These are phyloP conservation scores for Colletotrichum sp. DNA, from an alignment of 2,329 filamentous ascomycete species.

Conservation along the genomic window DNA sequence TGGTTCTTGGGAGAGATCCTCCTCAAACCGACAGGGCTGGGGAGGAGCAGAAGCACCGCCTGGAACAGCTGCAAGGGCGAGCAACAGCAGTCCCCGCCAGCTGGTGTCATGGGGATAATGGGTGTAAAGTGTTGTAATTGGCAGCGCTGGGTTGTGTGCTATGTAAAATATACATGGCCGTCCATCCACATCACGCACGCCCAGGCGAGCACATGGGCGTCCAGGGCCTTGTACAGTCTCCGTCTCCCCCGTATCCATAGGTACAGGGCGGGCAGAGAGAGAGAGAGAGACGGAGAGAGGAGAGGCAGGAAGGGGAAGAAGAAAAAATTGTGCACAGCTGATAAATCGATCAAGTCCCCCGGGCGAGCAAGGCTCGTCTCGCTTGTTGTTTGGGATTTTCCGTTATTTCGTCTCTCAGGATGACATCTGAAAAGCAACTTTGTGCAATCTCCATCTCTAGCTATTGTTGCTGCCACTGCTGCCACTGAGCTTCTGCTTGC, in stretches of 20 bases:
- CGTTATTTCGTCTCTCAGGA: not conserved
- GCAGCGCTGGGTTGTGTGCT: not conserved
- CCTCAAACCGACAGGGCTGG: not conserved
- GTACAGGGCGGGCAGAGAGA: not conserved
- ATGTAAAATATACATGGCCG: not conserved
- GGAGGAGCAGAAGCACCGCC: not conserved
- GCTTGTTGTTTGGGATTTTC: slow-evolving; percentile 5
- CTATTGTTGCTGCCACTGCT: not conserved
- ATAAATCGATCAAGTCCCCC: slow-evolving; percentile 18
- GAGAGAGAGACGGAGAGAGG: not conserved
- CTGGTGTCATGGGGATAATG: not conserved
- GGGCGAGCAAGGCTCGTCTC: slow-evolving; percentile 4
- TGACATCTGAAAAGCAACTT: slow-evolving; percentile 7
- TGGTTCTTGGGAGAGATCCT: not conserved
- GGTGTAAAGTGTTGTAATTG: not conserved
- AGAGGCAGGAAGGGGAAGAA: not conserved
- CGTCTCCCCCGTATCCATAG: slow-evolving; percentile 7
- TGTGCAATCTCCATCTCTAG: slow-evolving; percentile 8
- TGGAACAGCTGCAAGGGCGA: not conserved
- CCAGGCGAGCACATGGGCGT: slow-evolving; percentile 8
- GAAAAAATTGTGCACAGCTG: slow-evolving; percentile 19
- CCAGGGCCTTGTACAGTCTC: slow-evolving; percentile 9
- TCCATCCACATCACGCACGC: slow-evolving; percentile 11
- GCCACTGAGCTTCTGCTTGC: not conserved
- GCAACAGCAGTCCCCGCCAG: not conserved